Evolutionary conservation across 192 early-diverging fungal species (phyloP), one percentile per base, ranked within the genome.

Genomic region (Mortierella antarctica): DNA sequence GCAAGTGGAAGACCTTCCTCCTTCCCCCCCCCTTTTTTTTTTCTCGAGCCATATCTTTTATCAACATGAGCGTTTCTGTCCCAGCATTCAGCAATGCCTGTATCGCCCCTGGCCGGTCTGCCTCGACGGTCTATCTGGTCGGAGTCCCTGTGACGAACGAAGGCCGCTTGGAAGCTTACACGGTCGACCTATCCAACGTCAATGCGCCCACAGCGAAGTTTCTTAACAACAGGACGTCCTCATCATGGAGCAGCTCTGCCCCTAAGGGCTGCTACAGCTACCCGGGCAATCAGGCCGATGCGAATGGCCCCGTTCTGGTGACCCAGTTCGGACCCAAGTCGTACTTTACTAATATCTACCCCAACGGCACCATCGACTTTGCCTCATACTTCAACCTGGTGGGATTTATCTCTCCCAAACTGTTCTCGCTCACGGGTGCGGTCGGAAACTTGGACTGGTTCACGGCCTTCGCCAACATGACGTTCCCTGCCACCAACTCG

Each of bases 41-140:
- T 62, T 5, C 6, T 1, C n/a, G 5, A 7, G n/a, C n/a, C 41
- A 14, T 23, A 5, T 41, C n/a, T 49, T 53, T 15, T n/a, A n/a
- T 40, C 40, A 15, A 45, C 40, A 78, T 78, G 67, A 61, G 55
- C 40, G 18, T 60, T 10, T 31, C 61, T 21, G 23, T 78, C 45
- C 75, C 75, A n/a, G 41, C 63, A 39, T 78, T 54, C 63, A 9
- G 20, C 23, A 65, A 65, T 44, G 62, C 63, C 12, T 78, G 75
- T 45, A 48, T 78, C 13, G 75, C 68, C 15, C 62, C 67, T 18
- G 56, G 20, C 21, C 12, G 41, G 20, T 50, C 75, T 2, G 45
- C 49, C 42, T 20, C 55, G 8, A 6, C 23, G 8, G 57, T 78
- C 62, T 78, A 60, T n/a, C 62, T 78, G 7, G 56, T 60, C 7